Evolutionary conservation across 2,329 filamentous ascomycete species (phyloP).

Genomic region (Onygenales sp.): DNA sequence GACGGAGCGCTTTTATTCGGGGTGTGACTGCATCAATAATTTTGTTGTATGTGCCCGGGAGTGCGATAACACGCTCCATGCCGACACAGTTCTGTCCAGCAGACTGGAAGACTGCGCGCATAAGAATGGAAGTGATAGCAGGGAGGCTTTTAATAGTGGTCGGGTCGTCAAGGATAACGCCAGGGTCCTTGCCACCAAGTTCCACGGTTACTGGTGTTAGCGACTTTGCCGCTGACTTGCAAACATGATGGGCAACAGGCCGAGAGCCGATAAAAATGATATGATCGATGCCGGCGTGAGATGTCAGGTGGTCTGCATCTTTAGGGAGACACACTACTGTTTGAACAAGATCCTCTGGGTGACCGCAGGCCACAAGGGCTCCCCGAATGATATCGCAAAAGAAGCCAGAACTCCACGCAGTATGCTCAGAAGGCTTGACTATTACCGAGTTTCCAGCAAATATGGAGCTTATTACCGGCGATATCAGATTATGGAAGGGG

Average conservation of each 20-base stretch:
- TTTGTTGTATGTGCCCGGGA: conserved; percentile 63
- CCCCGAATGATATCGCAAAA: conserved; percentile 70
- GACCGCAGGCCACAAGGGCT: conserved; percentile 72
- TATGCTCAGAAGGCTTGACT: conserved; percentile 91
- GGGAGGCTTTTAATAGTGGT: conserved; percentile 50
- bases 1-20: conserved; percentile 62
- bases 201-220: conserved; percentile 87
- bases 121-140: conserved; percentile 69
- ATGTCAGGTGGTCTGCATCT: conserved; percentile 70
- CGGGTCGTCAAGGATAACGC: conserved; percentile 73
- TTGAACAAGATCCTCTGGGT: conserved; percentile 74
- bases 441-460: conserved; percentile 88
- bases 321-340: conserved; percentile 80
- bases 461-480: conserved; percentile 78
- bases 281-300: conserved; percentile 74
- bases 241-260: conserved; percentile 78
- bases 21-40: conserved; percentile 63
- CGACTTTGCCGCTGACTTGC: conserved; percentile 70
- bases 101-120: conserved; percentile 90
- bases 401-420: conserved; percentile 81
- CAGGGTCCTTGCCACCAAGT: conserved; percentile 89
- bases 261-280: conserved; percentile 94
- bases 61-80: conserved; percentile 82
- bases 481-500: conserved; percentile 89
- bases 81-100: conserved; percentile 97